phyloP scores from a whole-genome alignment of 345 rosid genomes.

The Pugionium cornutum region DNA sequence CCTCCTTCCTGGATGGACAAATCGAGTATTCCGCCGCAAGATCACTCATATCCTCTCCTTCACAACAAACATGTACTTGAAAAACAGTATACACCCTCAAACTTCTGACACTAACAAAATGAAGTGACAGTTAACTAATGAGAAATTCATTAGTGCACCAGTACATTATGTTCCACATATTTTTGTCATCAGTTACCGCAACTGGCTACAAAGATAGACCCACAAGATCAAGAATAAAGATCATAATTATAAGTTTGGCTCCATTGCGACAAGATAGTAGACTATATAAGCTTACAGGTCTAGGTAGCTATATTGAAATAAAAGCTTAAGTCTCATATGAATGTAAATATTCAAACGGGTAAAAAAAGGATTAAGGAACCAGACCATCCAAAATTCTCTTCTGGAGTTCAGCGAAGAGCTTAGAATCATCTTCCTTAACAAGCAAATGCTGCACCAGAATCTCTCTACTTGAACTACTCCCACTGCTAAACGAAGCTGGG shows the following conservation, averaged over 20 bases:
- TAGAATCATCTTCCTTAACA: slow-evolving; percentile 64
- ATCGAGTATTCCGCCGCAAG: slow-evolving; percentile 80
- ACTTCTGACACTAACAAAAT: slow-evolving; percentile 11
- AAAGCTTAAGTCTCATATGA: slow-evolving; percentile 17
- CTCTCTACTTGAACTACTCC: slow-evolving; percentile 53
- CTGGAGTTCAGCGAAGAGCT: slow-evolving; percentile 63
- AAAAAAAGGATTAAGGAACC: slow-evolving; percentile 13
- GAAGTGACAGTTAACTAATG: slow-evolving; percentile 4
- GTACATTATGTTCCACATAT: slow-evolving; percentile 4
- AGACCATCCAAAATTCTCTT: slow-evolving; percentile 59
- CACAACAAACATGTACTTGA: slow-evolving; percentile 32
- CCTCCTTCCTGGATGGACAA: slow-evolving; percentile 83
- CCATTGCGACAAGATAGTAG: not conserved
- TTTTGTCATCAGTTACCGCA: not conserved
- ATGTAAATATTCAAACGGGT: not conserved
- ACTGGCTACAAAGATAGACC: not conserved
- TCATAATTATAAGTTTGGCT: not conserved
- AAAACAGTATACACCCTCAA: slow-evolving; percentile 12
- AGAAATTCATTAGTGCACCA: not conserved
- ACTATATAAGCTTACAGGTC: not conserved
- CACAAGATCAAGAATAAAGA: not conserved
- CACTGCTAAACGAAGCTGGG: slow-evolving; percentile 63
- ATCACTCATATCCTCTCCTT: slow-evolving; percentile 92
- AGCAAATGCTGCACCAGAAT: slow-evolving; percentile 86
- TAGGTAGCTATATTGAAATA: slow-evolving; percentile 9